Evolutionary conservation across 345 rosid genomes (phyloP).

Genomic region (Gossypium herbaceum): DNA sequence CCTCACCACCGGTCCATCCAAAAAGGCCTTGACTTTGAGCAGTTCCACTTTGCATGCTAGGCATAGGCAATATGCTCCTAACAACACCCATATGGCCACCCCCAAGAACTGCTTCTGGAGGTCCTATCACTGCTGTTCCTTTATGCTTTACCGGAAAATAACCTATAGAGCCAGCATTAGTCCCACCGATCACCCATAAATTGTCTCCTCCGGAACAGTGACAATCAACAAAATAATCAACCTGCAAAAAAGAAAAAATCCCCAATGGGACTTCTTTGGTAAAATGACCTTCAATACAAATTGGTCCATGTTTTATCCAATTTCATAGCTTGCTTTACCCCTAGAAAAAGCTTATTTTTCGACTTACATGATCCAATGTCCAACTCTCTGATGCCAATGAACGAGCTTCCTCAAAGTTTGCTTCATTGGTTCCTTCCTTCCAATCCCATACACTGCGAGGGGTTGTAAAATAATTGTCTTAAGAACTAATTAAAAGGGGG

Average conservation of each 20-base stretch:
- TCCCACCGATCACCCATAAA: slow-evolving; percentile 91
- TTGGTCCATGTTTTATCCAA: not conserved
- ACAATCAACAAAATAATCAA: slow-evolving; percentile 91
- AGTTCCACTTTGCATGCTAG: slow-evolving; percentile 32
- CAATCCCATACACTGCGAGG: slow-evolving; percentile 71
- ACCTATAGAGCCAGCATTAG: slow-evolving; percentile 65
- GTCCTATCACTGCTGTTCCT: slow-evolving; percentile 41
- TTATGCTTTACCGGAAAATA: slow-evolving; percentile 68
- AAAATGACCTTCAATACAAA: not conserved
- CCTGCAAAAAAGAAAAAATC: slow-evolving; percentile 39
- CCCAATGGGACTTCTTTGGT: not conserved
- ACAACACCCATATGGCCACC: slow-evolving; percentile 81
- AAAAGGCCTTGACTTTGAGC: slow-evolving; percentile 50
- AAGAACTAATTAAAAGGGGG: not conserved
- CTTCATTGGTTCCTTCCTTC: slow-evolving; percentile 56
- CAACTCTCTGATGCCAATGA: slow-evolving; percentile 71
- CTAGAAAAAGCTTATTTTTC: not conserved
- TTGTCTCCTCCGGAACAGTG: slow-evolving; percentile 55
- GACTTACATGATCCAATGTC: slow-evolving; percentile 59
- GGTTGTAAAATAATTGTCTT: not conserved
- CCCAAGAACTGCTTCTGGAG: slow-evolving; percentile 67
- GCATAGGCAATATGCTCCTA: slow-evolving; percentile 66
- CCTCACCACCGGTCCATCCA: slow-evolving; percentile 96
- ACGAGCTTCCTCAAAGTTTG: slow-evolving; percentile 72
- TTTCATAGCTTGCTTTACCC: not conserved